Conservation (phyloP, 2,329 filamentous ascomycete genomes). For the Microdochium nivale region DNA sequence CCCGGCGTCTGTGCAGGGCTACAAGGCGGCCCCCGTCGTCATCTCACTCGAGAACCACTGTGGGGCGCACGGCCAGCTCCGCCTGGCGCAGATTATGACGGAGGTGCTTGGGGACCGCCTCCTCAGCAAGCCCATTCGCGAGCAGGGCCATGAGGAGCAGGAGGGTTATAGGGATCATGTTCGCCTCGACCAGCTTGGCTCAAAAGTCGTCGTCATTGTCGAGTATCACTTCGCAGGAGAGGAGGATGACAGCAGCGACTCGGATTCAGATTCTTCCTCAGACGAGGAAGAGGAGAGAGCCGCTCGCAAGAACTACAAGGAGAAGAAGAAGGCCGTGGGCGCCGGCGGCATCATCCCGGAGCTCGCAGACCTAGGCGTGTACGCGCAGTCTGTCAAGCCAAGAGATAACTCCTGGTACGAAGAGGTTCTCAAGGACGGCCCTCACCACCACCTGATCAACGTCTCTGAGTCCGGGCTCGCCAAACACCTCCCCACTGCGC, state of each 20-base stretch:
- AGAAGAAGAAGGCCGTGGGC: slow-evolving; percentile 38
- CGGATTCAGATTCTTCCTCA: slow-evolving; percentile 17
- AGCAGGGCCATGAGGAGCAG: slow-evolving; percentile 48
- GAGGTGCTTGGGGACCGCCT: slow-evolving; percentile 54
- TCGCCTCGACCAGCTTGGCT: slow-evolving; percentile 47
- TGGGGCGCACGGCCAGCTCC: slow-evolving; percentile 45
- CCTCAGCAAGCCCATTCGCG: slow-evolving; percentile 45
- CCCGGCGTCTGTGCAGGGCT: slow-evolving; percentile 26
- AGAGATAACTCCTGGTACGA: slow-evolving; percentile 58
- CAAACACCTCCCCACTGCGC: slow-evolving; percentile 36
- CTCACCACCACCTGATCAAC: slow-evolving; percentile 38
- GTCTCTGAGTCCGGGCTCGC: slow-evolving; percentile 55
- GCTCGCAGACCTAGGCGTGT: slow-evolving; percentile 57
- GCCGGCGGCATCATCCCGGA: slow-evolving; percentile 51
- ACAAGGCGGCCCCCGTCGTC: slow-evolving; percentile 46
- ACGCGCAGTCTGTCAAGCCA: slow-evolving; percentile 63
- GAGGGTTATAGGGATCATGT: slow-evolving; percentile 43
- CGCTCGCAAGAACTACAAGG: slow-evolving; percentile 44
- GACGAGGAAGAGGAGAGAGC: slow-evolving; percentile 32
- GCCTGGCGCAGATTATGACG: slow-evolving; percentile 56
- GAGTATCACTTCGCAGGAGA: slow-evolving; percentile 55
- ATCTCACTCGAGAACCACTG: slow-evolving; percentile 64
- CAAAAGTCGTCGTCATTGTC: slow-evolving; percentile 58
- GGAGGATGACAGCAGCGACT: slow-evolving; percentile 27
- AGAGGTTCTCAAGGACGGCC: slow-evolving; percentile 24